Evolutionary conservation across 2,329 filamentous ascomycete species (phyloP).

Genomic region (Cladosporium velox): DNA sequence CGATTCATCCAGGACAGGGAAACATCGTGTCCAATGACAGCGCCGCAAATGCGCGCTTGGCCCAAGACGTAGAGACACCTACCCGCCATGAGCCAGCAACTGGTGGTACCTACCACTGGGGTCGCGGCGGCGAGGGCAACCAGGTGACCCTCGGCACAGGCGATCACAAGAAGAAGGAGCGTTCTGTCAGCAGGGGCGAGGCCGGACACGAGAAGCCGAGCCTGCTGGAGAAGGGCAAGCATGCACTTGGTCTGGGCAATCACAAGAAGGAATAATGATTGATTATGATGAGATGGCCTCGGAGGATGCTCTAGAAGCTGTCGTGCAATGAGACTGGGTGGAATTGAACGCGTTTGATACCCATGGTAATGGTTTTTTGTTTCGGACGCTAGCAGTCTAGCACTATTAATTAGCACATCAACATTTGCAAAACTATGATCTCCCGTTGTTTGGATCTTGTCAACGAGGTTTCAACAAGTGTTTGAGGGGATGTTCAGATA

Average conservation of each 20-base stretch:
- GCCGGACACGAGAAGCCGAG: constrained; percentile 35
- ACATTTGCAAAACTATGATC: not conserved
- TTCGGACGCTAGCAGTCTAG: not conserved
- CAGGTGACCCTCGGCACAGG: constrained; percentile 51
- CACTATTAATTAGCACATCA: not conserved
- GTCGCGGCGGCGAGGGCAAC: constrained; percentile 76
- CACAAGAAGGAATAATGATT: constrained; percentile 38
- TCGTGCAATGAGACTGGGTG: not conserved
- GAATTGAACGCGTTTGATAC: constrained; percentile 4
- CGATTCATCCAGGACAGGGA: constrained; percentile 60
- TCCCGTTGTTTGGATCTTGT: not conserved
- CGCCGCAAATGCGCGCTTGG: constrained; percentile 68
- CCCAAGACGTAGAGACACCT: constrained; percentile 75
- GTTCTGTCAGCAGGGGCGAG: constrained; percentile 24
- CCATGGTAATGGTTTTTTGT: not conserved
- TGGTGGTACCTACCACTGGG: constrained; percentile 65
- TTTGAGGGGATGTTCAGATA: not conserved
- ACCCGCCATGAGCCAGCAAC: constrained; percentile 46
- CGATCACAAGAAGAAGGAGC: constrained; percentile 25
- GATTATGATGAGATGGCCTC: not conserved
- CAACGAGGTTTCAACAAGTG: too few species aligned
- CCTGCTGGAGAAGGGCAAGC: constrained; percentile 57
- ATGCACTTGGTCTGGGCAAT: constrained; percentile 45
- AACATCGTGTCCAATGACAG: constrained; percentile 84
- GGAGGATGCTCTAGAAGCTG: not conserved